These are phyloP conservation scores for Trichoderma asperelloides DNA, from an alignment of 495 filamentous ascomycete genomes.

Conservation along the genomic window DNA sequence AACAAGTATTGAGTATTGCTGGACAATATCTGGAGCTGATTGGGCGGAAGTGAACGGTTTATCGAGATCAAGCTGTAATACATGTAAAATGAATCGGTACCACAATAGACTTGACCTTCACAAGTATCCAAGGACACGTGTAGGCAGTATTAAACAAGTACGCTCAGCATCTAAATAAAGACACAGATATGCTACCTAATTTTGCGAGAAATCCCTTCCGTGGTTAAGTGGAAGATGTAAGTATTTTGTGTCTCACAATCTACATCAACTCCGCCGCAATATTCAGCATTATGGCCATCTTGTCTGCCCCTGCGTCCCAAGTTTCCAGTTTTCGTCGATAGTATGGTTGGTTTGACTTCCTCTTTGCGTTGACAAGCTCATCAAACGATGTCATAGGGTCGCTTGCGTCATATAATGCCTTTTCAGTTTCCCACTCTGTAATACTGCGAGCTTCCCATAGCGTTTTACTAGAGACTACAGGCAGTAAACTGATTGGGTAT, in stretches of 20 bases:
- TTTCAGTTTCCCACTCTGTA: not conserved
- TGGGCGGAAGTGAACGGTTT: not conserved
- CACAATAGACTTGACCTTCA: too few species aligned
- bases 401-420: not conserved
- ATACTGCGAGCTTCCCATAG: not conserved
- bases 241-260: not conserved
- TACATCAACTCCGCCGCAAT: not conserved
- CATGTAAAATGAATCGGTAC: too few species aligned
- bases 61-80: too few species aligned
- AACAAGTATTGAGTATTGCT: slow-evolving; percentile 32
- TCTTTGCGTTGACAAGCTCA: not conserved
- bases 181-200: too few species aligned
- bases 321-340: not conserved
- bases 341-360: not conserved
- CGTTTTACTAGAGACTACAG: not conserved
- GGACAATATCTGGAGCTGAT: slow-evolving; percentile 29
- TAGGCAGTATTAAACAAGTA: too few species aligned
- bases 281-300: not conserved
- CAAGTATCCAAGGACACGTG: too few species aligned
- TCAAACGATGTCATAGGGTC: not conserved
- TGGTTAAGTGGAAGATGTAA: too few species aligned
- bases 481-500: not conserved
- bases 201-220: too few species aligned
- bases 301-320: not conserved
- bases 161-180: too few species aligned